phyloP scores from a whole-genome alignment of 495 filamentous ascomycete genomes.

The Cudoniella acicularis region DNA sequence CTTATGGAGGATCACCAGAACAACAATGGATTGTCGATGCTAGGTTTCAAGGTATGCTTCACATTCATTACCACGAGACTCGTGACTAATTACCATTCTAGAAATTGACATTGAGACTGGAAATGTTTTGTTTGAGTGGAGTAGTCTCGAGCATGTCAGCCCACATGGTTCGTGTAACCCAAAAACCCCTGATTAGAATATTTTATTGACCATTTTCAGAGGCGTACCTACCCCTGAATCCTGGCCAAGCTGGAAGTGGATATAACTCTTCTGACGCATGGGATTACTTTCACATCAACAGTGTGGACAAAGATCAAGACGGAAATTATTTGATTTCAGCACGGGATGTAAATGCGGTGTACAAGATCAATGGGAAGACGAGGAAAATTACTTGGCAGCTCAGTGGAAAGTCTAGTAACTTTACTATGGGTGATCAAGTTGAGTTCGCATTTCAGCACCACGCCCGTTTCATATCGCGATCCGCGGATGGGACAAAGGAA shows the following conservation, averaged over 20 bases:
- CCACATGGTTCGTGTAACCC: constrained; percentile 32
- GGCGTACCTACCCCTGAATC: constrained; percentile 47
- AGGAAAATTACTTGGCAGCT: constrained; percentile 57
- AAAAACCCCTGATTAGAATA: not conserved
- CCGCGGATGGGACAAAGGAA: constrained; percentile 42
- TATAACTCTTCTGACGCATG: constrained; percentile 38
- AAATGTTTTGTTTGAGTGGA: constrained; percentile 38
- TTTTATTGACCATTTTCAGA: constrained; percentile 25
- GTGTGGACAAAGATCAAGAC: constrained; percentile 52
- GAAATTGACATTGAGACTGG: constrained; percentile 45
- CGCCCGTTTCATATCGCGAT: constrained; percentile 45
- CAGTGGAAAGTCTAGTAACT: constrained; percentile 47
- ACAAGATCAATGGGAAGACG: constrained; percentile 56
- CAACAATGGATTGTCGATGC: constrained; percentile 33
- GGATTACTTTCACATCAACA: constrained; percentile 67
- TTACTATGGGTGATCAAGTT: constrained; percentile 17
- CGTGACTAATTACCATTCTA: too few relatives aligned
- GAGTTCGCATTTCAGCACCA: constrained; percentile 63
- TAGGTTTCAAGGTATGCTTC: constrained; percentile 39
- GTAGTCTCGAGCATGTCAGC: constrained; percentile 37
- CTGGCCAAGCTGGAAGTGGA: constrained; percentile 49
- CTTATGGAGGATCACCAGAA: constrained; percentile 37
- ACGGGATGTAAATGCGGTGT: constrained; percentile 54
- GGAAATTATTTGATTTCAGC: constrained; percentile 60
- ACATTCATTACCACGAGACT: too few relatives aligned